These are phyloP conservation scores for Perkinsus olseni DNA, from an alignment of 169 alveolate species.

Conservation along the genomic window DNA sequence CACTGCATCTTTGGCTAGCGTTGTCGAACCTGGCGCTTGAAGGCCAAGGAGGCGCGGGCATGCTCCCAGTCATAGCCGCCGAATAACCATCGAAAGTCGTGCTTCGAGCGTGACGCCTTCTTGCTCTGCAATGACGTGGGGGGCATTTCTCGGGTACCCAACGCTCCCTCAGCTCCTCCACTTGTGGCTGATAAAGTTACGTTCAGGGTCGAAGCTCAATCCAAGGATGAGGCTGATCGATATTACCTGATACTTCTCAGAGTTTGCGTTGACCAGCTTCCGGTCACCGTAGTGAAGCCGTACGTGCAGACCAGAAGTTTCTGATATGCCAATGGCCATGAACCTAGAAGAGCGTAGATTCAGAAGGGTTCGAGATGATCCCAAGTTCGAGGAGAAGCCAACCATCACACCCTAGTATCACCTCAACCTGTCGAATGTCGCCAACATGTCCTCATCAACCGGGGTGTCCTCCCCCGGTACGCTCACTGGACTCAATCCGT, in stretches of 20 bases:
- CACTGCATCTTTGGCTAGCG: background rate
- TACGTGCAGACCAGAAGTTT: background rate
- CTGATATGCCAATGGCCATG: background rate
- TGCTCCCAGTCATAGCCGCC: background rate
- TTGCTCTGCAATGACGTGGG: background rate
- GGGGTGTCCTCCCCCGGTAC: background rate
- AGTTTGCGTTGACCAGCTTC: background rate
- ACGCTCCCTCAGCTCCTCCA: background rate
- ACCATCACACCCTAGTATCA: background rate
- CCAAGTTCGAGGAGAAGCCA: background rate
- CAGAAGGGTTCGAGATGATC: background rate
- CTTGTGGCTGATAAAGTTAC: background rate
- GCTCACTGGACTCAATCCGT: background rate
- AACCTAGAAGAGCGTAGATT: background rate
- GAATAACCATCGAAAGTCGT: background rate
- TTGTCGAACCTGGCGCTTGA: background rate
- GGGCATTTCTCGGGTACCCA: background rate
- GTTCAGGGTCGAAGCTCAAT: background rate
- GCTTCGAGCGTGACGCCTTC: background rate
- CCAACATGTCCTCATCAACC: background rate
- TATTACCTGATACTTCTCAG: background rate
- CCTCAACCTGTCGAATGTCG: background rate
- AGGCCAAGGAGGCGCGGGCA: background rate
- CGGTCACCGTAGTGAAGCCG: background rate
- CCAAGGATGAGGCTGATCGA: background rate